Base-by-base conservation (phyloP, 148 eudicot genomes). In the Gaultheria prostrata region DNA sequence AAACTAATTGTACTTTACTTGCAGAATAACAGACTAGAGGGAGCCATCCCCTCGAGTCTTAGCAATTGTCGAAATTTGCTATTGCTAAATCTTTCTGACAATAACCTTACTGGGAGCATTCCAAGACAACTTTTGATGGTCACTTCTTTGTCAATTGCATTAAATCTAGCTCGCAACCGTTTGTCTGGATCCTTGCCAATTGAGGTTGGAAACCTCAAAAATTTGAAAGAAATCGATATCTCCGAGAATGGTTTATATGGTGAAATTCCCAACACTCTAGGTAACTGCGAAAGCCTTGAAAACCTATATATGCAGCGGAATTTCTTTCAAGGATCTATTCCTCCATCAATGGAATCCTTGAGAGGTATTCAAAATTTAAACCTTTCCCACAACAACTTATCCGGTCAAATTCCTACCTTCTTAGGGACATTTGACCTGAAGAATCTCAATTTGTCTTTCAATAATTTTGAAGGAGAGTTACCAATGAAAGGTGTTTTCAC, bases 21-120 rank as follows among this genome's bases (percentile, higher is more conserved):
- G 30, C 8, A 3, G 0, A 9, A 13, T 4, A 84, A 80, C 12
- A 56, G 17, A 26, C 20, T 84, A 11, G 17, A 72, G 8, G 86
- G 83, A 17, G 8, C 15, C 12, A 79, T 84, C 26, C 74, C 79
- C 2, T 53, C 18, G 17, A 18, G 17, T 79, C 57, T 84, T 12
- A 24, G 49, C 11, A 21, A 56, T 0, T 80, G 72, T 54, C 24
- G 45, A 2, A 84, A 46, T 8, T 84, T 84, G 79, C 0, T 56
- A 49, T 0, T 61, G 43, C 2, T 84, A 20, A 30, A 43, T 1
- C 77, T 84, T 26, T 78, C 82, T 21, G 43, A 2, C 7, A 84
- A 84, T 46, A 84, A 70, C 53, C 78, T 84, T 43, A 69, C 18
- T 51, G 82, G 85, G 2, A 24, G 28, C 21, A 78, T 84, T 67